These are phyloP conservation scores for Phyllosticta ampelicida DNA, from an alignment of 2,329 filamentous ascomycete genomes.

Conservation along the genomic window DNA sequence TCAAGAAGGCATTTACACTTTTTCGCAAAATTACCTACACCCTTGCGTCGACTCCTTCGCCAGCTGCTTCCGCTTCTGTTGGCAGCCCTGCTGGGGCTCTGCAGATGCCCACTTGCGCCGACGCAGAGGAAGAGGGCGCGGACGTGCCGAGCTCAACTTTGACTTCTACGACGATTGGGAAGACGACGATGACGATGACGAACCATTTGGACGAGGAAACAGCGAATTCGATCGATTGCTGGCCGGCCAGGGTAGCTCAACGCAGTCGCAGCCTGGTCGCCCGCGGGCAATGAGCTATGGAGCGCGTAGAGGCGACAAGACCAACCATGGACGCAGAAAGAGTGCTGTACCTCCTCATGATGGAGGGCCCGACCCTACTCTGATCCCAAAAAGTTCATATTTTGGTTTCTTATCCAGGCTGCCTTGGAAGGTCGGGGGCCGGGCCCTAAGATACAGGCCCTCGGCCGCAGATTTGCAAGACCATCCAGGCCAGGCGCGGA, in stretches of 20 bases:
- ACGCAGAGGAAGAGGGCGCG: conserved; percentile 47
- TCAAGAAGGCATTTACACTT: conserved; percentile 82
- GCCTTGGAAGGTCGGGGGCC: conserved; percentile 73
- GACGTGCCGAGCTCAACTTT: conserved; percentile 72
- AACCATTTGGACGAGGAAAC: conserved; percentile 60
- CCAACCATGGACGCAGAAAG: conserved; percentile 36
- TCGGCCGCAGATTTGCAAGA: conserved; percentile 86
- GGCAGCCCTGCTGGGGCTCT: conserved; percentile 60
- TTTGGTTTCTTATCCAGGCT: conserved; percentile 75
- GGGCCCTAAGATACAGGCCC: conserved; percentile 74
- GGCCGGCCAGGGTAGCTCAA: conserved; percentile 47
- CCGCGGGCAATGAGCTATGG: conserved; percentile 88
- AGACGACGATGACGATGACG: conserved; percentile 48
- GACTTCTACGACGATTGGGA: conserved; percentile 99
- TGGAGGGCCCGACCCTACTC: conserved; percentile 58
- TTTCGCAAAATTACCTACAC: conserved; percentile 72
- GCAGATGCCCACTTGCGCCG: conserved; percentile 63
- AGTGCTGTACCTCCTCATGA: conserved; percentile 43
- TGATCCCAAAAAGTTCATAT: conserved; percentile 80
- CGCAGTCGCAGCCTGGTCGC: conserved; percentile 47
- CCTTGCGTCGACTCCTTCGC: conserved; percentile 65
- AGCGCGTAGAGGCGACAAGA: conserved; percentile 45
- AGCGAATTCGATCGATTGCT: conserved; percentile 81
- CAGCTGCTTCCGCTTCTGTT: conserved; percentile 56
- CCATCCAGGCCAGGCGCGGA: conserved; percentile 52